Percentiles rank a stretch among this genome's conserved stretches.
Evolutionary conservation across 2,329 filamentous ascomycete species (phyloP).

Genomic region (Aspergillus pseudoterreus): DNA sequence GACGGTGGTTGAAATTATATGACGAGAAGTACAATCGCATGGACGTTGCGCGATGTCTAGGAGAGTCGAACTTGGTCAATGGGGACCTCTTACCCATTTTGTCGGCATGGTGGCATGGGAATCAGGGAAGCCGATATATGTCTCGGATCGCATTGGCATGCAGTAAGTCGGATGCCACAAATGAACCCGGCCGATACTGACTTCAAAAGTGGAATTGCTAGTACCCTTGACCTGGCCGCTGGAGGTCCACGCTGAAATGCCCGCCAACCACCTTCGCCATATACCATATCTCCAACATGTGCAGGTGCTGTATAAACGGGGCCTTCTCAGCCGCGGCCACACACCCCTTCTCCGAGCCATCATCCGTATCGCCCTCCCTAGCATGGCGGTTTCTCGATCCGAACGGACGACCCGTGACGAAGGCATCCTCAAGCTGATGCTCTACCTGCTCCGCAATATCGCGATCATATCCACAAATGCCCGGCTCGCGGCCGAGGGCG

Average conservation of each 20-base stretch:
- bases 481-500: constrained; percentile 72
- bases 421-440: constrained; percentile 82
- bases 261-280: constrained; percentile 87
- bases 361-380: constrained; percentile 75
- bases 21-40: constrained; percentile 90
- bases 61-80: constrained; percentile 86
- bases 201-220: constrained; percentile 67
- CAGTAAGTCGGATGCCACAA: constrained; percentile 40
- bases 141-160: constrained; percentile 78
- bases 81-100: constrained; percentile 89
- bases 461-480: constrained; percentile 75
- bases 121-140: constrained; percentile 69
- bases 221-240: constrained; percentile 93
- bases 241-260: constrained; percentile 77
- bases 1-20: constrained; percentile 91
- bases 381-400: constrained; percentile 73
- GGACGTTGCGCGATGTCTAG: constrained; percentile 89
- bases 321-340: constrained; percentile 78
- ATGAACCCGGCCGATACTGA: neutral
- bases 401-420: constrained; percentile 79
- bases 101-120: constrained; percentile 71
- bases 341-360: constrained; percentile 74
- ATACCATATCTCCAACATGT: constrained; percentile 83
- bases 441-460: constrained; percentile 87
- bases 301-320: constrained; percentile 85